These are phyloP conservation scores for Talaromyces sp. DNA, from an alignment of 2,329 filamentous ascomycete genomes.

Conservation along the genomic window DNA sequence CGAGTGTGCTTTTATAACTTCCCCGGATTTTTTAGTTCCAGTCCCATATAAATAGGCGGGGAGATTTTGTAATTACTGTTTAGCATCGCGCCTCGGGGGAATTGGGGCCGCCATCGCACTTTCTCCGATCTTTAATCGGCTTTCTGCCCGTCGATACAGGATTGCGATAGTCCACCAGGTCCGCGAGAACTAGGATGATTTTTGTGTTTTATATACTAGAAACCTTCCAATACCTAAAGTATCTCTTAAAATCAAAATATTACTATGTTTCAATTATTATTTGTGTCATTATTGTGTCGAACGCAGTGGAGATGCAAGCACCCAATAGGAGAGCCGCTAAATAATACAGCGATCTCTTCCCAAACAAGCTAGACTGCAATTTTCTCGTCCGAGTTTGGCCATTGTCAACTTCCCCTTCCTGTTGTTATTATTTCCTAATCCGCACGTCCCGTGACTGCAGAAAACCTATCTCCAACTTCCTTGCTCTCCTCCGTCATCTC, in stretches of 20 bases:
- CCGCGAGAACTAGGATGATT: not conserved
- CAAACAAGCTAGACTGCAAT: not conserved
- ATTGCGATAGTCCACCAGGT: not conserved
- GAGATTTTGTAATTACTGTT: not conserved
- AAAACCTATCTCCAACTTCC: conserved; percentile 2
- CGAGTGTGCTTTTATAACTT: not conserved
- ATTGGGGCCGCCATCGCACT: conserved; percentile 2
- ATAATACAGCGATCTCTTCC: not conserved
- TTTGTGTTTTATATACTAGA: not conserved
- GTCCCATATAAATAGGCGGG: not conserved
- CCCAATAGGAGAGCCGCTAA: not conserved
- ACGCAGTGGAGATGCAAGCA: not conserved
- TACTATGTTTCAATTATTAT: not conserved
- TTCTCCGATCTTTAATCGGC: conserved; percentile 5
- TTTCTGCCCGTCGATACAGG: not conserved
- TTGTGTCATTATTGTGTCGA: not conserved
- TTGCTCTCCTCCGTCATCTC: not conserved
- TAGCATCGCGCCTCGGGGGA: not conserved
- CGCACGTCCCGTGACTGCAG: conserved; percentile 7
- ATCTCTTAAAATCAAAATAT: not conserved
- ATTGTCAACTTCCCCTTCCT: not conserved
- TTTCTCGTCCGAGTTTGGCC: not conserved
- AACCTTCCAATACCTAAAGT: not conserved
- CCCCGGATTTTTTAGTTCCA: not conserved
- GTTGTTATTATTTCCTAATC: conserved; percentile 1